These are phyloP conservation scores for Spergularia bocconei DNA, from an alignment of 148 eudicot species.

Conservation along the genomic window DNA sequence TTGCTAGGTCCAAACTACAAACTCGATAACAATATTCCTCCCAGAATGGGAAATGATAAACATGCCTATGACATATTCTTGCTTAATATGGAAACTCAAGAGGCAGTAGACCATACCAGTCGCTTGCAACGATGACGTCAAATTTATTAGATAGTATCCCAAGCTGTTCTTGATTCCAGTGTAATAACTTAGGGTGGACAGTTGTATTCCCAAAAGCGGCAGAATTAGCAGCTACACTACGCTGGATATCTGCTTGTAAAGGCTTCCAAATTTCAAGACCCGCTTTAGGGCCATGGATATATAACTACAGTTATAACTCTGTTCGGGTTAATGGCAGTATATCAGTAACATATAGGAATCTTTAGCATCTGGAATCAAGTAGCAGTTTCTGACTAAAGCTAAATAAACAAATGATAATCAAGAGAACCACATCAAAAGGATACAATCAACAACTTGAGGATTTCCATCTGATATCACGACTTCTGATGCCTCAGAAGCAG, in stretches of 20 bases:
- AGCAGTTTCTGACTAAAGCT: background rate
- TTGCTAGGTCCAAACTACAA: background rate
- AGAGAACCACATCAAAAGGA: conserved; percentile 47
- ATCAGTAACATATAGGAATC: background rate
- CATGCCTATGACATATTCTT: background rate
- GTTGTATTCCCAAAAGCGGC: conserved; percentile 56
- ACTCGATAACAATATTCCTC: background rate
- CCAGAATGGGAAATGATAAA: background rate
- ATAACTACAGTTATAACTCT: background rate
- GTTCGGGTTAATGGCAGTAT: background rate
- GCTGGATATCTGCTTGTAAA: conserved; percentile 78
- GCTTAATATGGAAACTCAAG: background rate
- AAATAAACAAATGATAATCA: background rate
- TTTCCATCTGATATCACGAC: conserved; percentile 92
- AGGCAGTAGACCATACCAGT: conserved; percentile 55
- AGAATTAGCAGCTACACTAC: conserved; percentile 52
- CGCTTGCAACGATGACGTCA: conserved; percentile 82
- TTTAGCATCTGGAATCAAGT: background rate
- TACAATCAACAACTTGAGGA: conserved; percentile 96
- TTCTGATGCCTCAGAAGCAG: conserved; percentile 65
- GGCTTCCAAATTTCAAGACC: conserved; percentile 4
- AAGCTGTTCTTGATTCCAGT: conserved; percentile 63
- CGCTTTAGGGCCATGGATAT: background rate
- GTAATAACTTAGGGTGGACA: conserved; percentile 60
- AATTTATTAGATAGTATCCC: conserved; percentile 41